A percentile compares a stretch with the other conserved stretches of the same genome.
These are phyloP conservation scores for Galerina marginata DNA, from an alignment of 768 basidiomycete genomes.

Conservation along the genomic window DNA sequence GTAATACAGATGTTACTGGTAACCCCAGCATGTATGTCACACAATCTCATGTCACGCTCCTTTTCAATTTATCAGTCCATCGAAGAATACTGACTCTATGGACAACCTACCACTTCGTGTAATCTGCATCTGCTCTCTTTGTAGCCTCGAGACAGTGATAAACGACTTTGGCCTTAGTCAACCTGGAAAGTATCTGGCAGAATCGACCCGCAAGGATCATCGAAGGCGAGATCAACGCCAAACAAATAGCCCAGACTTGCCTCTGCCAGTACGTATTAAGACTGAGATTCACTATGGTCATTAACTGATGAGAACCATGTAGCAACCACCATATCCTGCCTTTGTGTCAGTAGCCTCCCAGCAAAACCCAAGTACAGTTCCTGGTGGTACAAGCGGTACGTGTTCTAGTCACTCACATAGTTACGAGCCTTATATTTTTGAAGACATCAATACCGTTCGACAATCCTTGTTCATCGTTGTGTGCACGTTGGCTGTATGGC, in stretches of 20 bases:
- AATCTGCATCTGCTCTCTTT: neutral
- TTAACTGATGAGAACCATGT: no score
- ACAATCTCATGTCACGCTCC: no score
- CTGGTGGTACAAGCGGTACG: neutral
- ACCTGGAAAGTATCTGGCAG: neutral
- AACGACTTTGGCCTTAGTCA: neutral
- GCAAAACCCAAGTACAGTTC: no score
- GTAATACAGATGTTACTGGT: no score
- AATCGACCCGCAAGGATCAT: neutral
- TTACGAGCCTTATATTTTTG: neutral
- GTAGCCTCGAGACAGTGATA: neutral
- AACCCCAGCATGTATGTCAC: no score
- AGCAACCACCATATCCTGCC: no score
- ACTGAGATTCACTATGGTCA: neutral
- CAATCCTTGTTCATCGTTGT: neutral
- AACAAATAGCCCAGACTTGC: neutral
- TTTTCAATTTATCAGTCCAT: no score
- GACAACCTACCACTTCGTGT: neutral
- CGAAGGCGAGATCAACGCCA: neutral
- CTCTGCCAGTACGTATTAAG: neutral
- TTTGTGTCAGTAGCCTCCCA: no score
- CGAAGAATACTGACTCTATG: no score
- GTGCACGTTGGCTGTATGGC: constrained; percentile 14
- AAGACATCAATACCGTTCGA: neutral
- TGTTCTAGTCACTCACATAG: neutral